Base-by-base conservation (phyloP, 1,284 basidiomycete species). In the Lentinus polychrous region DNA sequence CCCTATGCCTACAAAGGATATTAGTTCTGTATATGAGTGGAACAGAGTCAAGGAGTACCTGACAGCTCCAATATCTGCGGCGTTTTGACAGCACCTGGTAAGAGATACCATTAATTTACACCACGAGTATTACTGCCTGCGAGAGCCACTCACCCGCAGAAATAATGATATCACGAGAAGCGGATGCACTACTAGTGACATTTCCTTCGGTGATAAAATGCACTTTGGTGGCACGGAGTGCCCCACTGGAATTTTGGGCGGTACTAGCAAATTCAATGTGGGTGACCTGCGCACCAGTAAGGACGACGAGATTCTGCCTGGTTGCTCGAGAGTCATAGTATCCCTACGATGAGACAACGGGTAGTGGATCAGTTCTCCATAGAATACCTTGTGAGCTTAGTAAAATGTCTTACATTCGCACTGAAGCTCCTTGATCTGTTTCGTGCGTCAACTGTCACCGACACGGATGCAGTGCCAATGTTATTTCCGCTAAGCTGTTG, bases 31-130 rank as follows among this genome's bases (percentile, higher is more conserved):
- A n/a, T n/a, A n/a, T n/a, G n/a, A n/a, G n/a, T n/a, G n/a, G n/a
- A n/a, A n/a, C n/a, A n/a, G n/a, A n/a, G n/a, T n/a, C n/a, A n/a
- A n/a, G n/a, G n/a, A n/a, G n/a, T 20, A 40, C 74, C 74, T 1
- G 70, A 72, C 23, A 72, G 60, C 27, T 75, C 68, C 8, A 75
- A 59, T 12, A 75, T 62, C 40, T 73, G 61, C 3, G 71, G 69
- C 6, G 68, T 40, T 22, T 40, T 40, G 12, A 40, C 17, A 17
- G 39, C 15, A 22, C 39, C 39, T 40, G 20, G 18, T 8, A 15
- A 20, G 32, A 27, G 10, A 5, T 27, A 4, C 5, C 27, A 5
- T 27, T 4, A 27, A 27, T 10, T n/a, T 33, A 14, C 4, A 27
- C 3, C 15, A 15, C 14, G 8, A 10, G 3, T 32, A 5, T 3